phyloP scores from a whole-genome alignment of 1,284 basidiomycete genomes.

The Singerocomus inundabilis region DNA sequence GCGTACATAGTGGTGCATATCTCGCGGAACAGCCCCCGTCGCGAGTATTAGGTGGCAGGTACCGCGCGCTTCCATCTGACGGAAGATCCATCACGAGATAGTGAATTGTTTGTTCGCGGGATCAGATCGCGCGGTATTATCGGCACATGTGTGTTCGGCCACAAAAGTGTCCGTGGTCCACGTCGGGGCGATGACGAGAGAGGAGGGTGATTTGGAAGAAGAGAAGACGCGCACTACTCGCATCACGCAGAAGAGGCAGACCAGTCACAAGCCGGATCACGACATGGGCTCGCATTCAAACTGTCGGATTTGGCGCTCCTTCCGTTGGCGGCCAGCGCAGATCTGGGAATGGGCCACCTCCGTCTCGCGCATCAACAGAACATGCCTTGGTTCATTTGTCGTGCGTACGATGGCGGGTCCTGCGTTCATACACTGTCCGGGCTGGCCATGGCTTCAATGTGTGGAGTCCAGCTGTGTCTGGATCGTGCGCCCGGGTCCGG shows the following conservation, averaged over 20 bases:
- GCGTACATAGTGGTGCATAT: neutral
- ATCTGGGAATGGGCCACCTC: no score
- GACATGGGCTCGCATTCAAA: neutral
- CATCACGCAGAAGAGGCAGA: neutral
- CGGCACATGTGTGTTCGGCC: neutral
- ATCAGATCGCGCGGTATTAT: slow-evolving; percentile 18
- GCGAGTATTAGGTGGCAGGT: neutral
- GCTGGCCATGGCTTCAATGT: neutral
- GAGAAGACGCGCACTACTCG: neutral
- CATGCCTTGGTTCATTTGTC: neutral
- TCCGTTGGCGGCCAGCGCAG: no score
- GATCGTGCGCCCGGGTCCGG: no score
- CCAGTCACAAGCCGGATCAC: neutral
- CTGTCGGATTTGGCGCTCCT: neutral
- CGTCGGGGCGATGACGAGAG: no score
- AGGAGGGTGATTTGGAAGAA: slow-evolving; percentile 1
- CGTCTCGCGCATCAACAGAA: no score
- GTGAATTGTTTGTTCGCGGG: neutral
- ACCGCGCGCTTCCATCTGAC: neutral
- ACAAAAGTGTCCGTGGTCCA: neutral
- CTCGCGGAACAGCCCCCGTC: neutral
- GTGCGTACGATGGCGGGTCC: neutral
- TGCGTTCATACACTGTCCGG: neutral
- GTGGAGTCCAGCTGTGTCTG: neutral
- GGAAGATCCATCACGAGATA: slow-evolving; percentile 3